Percentiles rank a stretch among this genome's conserved stretches.
Conservation (phyloP, 257 asterid species). For the Solanum pinnatisectum region DNA sequence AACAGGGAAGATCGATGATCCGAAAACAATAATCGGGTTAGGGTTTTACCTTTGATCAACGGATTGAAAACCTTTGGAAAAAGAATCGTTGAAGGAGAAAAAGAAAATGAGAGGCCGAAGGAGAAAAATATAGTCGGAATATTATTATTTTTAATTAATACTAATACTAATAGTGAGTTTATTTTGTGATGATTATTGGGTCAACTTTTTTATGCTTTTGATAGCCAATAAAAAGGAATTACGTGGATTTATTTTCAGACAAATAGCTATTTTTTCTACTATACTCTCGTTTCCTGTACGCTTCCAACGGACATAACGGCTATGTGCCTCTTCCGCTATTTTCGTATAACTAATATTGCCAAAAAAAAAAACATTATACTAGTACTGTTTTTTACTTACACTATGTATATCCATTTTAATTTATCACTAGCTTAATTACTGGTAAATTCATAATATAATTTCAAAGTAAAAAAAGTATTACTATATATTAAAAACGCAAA, state of each 20-base stretch:
- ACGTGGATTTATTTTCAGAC: not conserved
- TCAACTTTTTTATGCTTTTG: not conserved
- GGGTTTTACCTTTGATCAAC: slow-evolving; percentile 5
- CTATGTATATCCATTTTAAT: no score
- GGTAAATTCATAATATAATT: no score
- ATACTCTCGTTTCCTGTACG: not conserved
- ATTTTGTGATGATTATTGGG: not conserved
- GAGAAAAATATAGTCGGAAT: not conserved
- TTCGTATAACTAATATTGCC: no score
- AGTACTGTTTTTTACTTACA: no score
- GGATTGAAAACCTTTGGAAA: not conserved
- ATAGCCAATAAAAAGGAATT: not conserved
- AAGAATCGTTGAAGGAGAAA: not conserved
- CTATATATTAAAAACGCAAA: no score
- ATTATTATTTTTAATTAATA: not conserved
- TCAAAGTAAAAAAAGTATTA: no score
- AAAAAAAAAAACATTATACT: no score
- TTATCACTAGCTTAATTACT: no score
- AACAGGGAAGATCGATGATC: not conserved
- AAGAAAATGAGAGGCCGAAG: not conserved
- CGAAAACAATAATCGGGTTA: not conserved
- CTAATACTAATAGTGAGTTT: not conserved
- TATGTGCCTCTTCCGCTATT: not conserved
- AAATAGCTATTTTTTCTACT: not conserved
- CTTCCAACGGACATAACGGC: slow-evolving; percentile 26